Percentiles rank a stretch among this genome's conserved stretches.
Evolutionary conservation across 1,284 basidiomycete genomes (phyloP).

Genomic region (Papiliotrema flavescens): DNA sequence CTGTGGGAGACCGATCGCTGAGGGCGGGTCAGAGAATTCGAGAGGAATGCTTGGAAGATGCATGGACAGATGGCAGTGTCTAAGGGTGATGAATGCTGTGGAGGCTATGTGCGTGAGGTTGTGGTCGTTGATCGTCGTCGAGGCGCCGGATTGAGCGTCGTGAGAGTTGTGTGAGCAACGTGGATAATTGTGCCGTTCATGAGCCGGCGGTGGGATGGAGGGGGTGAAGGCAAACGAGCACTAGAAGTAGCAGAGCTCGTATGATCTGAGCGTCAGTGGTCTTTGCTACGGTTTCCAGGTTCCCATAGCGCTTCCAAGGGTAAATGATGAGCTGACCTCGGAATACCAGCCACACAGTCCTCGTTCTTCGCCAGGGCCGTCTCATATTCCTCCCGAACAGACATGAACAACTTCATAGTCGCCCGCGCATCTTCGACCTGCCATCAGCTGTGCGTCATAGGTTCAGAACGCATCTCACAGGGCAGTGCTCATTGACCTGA

Average conservation of each 20-base stretch:
- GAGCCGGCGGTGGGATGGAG: too few species aligned
- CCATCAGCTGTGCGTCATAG: not conserved
- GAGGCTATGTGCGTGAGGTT: too few species aligned
- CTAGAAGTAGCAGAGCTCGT: constrained; percentile 8
- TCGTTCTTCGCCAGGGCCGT: constrained; percentile 16
- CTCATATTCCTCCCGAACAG: constrained; percentile 38
- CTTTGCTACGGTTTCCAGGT: not conserved
- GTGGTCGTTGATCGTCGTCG: not conserved
- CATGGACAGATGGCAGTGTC: too few species aligned
- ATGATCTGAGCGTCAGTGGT: constrained; percentile 10
- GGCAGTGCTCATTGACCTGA: constrained; percentile 47
- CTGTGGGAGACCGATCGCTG: too few species aligned
- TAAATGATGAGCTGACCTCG: constrained; percentile 18
- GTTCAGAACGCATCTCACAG: constrained; percentile 26
- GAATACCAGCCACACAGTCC: constrained; percentile 34
- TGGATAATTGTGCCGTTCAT: too few species aligned
- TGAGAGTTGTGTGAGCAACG: too few species aligned
- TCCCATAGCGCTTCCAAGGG: too few species aligned
- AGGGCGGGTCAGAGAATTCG: too few species aligned
- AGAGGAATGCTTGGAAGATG: too few species aligned
- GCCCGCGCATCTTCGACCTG: constrained; percentile 43
- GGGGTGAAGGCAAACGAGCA: too few species aligned
- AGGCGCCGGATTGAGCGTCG: too few species aligned
- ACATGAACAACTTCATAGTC: constrained; percentile 38
- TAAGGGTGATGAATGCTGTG: too few species aligned